phyloP scores from a whole-genome alignment of 768 basidiomycete genomes.

The Gelatoporia subvermispora region DNA sequence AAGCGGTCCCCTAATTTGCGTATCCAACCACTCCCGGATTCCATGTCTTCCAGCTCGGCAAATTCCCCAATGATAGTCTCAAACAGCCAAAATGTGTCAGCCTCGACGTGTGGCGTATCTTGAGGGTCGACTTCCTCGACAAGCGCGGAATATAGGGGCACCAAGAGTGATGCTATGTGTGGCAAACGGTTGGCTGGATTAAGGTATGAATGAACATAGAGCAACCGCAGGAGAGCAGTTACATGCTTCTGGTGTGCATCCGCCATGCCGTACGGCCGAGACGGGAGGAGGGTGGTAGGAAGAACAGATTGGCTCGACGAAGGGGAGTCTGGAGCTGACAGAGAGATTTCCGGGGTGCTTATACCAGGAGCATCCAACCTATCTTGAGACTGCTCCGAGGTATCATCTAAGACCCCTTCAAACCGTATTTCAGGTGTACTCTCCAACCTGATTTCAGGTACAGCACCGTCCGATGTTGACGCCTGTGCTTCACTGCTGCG shows the following conservation, averaged over 20 bases:
- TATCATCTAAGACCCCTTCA: slow-evolving; percentile 24
- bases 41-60: slow-evolving; percentile 67
- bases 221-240: slow-evolving; percentile 60
- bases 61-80: slow-evolving; percentile 72
- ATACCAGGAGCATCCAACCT: neutral
- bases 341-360: slow-evolving; percentile 25
- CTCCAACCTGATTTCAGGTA: slow-evolving; percentile 38
- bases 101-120: slow-evolving; percentile 65
- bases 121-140: slow-evolving; percentile 56
- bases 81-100: slow-evolving; percentile 81
- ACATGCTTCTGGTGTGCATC: slow-evolving; percentile 55
- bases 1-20: slow-evolving; percentile 55
- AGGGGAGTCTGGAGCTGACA: slow-evolving; percentile 32
- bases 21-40: slow-evolving; percentile 59
- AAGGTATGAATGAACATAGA: slow-evolving; percentile 65
- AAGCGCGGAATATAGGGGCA: slow-evolving; percentile 63
- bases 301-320: slow-evolving; percentile 15
- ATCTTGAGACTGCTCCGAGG: slow-evolving; percentile 6
- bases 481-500: slow-evolving; percentile 22
- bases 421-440: slow-evolving; percentile 36
- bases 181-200: slow-evolving; percentile 71
- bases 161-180: slow-evolving; percentile 62
- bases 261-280: slow-evolving; percentile 39
- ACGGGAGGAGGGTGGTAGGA: slow-evolving; percentile 43
- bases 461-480: slow-evolving; percentile 17